These are phyloP conservation scores for Cryphonectria radicalis DNA, from an alignment of 2,329 filamentous ascomycete species.

Conservation along the genomic window DNA sequence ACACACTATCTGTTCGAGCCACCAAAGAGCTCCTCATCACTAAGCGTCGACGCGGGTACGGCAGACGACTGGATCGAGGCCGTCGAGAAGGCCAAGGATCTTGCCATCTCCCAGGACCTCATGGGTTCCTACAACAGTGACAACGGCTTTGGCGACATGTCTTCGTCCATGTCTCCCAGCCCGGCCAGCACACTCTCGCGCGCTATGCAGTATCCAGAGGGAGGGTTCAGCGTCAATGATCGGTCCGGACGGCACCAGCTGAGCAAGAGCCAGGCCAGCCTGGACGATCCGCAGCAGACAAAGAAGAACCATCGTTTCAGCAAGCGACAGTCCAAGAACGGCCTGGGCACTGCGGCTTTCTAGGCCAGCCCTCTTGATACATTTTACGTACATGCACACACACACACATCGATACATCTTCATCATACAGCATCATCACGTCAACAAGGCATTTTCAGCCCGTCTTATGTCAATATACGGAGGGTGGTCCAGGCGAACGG, in stretches of 20 bases:
- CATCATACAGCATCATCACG: conserved; percentile 11
- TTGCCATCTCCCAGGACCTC: conserved; percentile 75
- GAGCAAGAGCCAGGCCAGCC: conserved; percentile 61
- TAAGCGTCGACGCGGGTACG: conserved; percentile 63
- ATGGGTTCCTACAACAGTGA: conserved; percentile 69
- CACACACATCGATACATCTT: background rate
- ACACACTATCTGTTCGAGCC: conserved; percentile 95
- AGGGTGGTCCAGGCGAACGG: conserved; percentile 14
- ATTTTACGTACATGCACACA: conserved; percentile 13
- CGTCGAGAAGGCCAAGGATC: conserved; percentile 82
- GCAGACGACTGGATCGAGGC: conserved; percentile 93
- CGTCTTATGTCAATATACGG: conserved; percentile 14
- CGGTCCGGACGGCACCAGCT: conserved; percentile 60
- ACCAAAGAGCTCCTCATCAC: conserved; percentile 67
- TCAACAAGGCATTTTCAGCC: conserved; percentile 8
- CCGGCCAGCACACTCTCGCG: conserved; percentile 74
- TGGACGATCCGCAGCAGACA: conserved; percentile 53
- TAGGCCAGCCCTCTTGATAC: conserved; percentile 43
- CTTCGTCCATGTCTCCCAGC: conserved; percentile 71
- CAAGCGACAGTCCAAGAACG: conserved; percentile 91
- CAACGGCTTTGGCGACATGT: conserved; percentile 68
- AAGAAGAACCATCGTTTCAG: conserved; percentile 74
- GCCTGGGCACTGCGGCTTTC: conserved; percentile 81
- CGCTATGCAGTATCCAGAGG: conserved; percentile 56
- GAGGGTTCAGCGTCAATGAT: conserved; percentile 51